These are phyloP conservation scores for Iodosphaeria phyllophila DNA, from an alignment of 2,329 filamentous ascomycete species.

Conservation along the genomic window DNA sequence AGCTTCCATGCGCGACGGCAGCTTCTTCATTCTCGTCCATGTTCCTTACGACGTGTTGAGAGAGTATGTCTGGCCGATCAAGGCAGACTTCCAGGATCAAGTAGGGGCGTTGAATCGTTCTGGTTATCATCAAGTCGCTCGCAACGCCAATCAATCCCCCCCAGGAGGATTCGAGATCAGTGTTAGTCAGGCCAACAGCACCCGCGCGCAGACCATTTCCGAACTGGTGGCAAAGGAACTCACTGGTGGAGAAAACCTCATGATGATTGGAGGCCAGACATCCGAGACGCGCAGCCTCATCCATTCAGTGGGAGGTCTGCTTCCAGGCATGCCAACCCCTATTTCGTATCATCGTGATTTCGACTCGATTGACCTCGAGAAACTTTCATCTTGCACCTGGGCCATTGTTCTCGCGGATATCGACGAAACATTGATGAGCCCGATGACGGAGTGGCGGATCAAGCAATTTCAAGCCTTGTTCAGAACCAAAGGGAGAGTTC, in stretches of 20 bases:
- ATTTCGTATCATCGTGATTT: slow-evolving; percentile 8
- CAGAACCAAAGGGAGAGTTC: slow-evolving; percentile 6
- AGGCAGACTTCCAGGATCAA: slow-evolving; percentile 14
- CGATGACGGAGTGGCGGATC: slow-evolving; percentile 15
- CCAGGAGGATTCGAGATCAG: slow-evolving; percentile 16
- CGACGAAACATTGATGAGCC: slow-evolving; percentile 14
- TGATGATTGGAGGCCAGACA: slow-evolving; percentile 14
- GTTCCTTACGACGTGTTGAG: slow-evolving; percentile 5
- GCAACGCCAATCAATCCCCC: slow-evolving; percentile 14
- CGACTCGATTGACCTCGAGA: slow-evolving; percentile 8
- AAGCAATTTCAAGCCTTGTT: slow-evolving; percentile 9
- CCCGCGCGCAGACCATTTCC: slow-evolving; percentile 7
- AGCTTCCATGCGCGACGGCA: slow-evolving; percentile 16
- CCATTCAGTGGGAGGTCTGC: slow-evolving; percentile 5
- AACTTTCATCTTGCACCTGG: slow-evolving; percentile 10
- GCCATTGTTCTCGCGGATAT: slow-evolving; percentile 18
- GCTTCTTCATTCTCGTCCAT: slow-evolving; percentile 15
- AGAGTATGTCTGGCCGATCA: slow-evolving; percentile 7
- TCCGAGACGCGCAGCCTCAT: slow-evolving; percentile 6
- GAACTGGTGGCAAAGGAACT: slow-evolving; percentile 3
- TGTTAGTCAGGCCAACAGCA: slow-evolving; percentile 15
- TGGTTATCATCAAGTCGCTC: slow-evolving; percentile 15
- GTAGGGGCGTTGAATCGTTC: slow-evolving; percentile 12
- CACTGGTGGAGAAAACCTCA: slow-evolving; percentile 6
- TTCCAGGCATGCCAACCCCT: slow-evolving; percentile 7